Evolutionary conservation across 2,329 filamentous ascomycete species (phyloP).

Genomic region (Arthroderma sp.): DNA sequence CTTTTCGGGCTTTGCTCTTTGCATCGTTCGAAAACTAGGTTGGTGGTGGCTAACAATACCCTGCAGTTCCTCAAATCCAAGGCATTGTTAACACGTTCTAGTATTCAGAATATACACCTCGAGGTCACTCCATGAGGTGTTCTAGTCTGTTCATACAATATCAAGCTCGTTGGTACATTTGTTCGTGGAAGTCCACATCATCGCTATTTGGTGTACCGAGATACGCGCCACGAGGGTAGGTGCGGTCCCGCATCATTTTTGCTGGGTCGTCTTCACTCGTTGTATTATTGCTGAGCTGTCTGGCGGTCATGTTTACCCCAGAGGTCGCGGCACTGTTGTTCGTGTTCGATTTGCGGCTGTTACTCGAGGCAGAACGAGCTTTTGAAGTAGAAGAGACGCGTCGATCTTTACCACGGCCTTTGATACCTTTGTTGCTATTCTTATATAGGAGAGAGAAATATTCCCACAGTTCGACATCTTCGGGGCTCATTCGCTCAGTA

Average conservation of each 20-base stretch:
- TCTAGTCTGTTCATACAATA: background rate
- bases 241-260: constrained; percentile 5
- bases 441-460: constrained; percentile 87
- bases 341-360: background rate
- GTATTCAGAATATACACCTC: too few species aligned
- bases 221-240: constrained; percentile 7
- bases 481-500: constrained; percentile 48
- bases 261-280: background rate
- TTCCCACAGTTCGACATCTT: constrained; percentile 65
- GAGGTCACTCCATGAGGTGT: too few species aligned
- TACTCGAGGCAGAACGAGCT: constrained; percentile 8
- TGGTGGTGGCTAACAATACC: too few species aligned
- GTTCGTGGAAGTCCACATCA: constrained; percentile 11
- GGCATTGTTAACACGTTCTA: too few species aligned
- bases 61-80: too few species aligned
- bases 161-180: constrained; percentile 10
- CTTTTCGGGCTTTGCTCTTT: too few species aligned
- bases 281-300: background rate
- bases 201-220: constrained; percentile 11
- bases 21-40: too few species aligned
- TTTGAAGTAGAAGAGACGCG: constrained; percentile 24
- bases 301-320: background rate
- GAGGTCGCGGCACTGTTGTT: constrained; percentile 1
- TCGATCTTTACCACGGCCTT: constrained; percentile 78
- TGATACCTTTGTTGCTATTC: constrained; percentile 97